Evolutionary conservation across 805 yeast species (phyloP).

Genomic region (Candida maesae): DNA sequence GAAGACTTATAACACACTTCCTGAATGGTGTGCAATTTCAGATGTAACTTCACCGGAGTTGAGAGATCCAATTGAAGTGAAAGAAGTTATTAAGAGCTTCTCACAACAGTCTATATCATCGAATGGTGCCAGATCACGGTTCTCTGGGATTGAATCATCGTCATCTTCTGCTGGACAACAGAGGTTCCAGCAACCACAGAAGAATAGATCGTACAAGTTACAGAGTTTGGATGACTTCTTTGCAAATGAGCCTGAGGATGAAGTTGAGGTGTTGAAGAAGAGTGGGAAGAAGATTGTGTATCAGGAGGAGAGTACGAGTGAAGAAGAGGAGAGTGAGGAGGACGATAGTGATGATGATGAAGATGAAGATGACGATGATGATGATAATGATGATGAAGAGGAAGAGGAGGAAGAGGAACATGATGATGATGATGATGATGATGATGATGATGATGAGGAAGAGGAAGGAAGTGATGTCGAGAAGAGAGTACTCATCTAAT

Average conservation of each 20-base stretch:
- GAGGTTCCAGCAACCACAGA: conserved; percentile 6
- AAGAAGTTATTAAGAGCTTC: conserved; percentile 35
- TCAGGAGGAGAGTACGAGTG: conserved; percentile 27
- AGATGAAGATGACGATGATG: conserved; percentile 13
- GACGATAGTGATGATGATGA: conserved; percentile 23
- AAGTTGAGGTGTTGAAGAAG: conserved; percentile 1
- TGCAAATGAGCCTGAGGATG: conserved; percentile 38
- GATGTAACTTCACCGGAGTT: conserved; percentile 31
- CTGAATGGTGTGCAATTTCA: conserved; percentile 43
- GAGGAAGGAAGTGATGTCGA: conserved; percentile 1
- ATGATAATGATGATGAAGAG: conserved; percentile 4
- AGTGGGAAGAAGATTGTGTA: conserved; percentile 14
- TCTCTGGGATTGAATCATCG: conserved; percentile 3
- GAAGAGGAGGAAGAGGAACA: conserved; percentile 18
- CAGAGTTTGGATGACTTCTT: conserved; percentile 89
- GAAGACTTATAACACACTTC: conserved; percentile 28
- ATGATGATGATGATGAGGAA: conserved; percentile 13
- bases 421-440: conserved; percentile 17
- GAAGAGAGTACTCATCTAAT: not conserved
- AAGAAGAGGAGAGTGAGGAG: conserved; percentile 29
- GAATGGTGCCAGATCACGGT: not conserved
- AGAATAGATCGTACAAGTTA: conserved; percentile 45
- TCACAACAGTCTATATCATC: conserved; percentile 9
- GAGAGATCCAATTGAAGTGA: conserved; percentile 36
- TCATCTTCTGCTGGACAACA: not conserved